Base-by-base conservation (phyloP, 1,284 basidiomycete species). In the Leccinum pachyderme region DNA sequence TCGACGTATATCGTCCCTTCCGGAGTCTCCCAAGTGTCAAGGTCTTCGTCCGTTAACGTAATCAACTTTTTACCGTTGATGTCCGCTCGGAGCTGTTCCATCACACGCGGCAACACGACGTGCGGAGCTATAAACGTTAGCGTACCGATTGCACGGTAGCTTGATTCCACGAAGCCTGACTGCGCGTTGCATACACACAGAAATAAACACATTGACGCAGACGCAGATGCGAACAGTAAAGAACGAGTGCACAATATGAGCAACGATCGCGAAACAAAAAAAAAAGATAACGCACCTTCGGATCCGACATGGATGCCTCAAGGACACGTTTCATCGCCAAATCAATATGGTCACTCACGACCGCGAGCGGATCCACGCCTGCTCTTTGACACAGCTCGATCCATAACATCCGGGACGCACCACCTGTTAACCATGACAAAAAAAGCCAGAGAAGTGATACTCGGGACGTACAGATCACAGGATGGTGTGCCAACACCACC, bases 11-110 rank as follows among this genome's bases (percentile, higher is more conserved):
- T 77, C 13, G 81, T 84, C 28, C 89, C 95, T 53, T 88, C 84
- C 0, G 91, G 89, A 0, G 92, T 94, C 3, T 77, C 75, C 92
- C 92, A 97, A 24, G 96, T 87, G 5, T 85, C 90, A 29, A 92
- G 71, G 54, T 96, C 93, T 12, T 81, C 77, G 8, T 87, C 78
- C 0, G 86, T 86, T 54, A 98, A 73, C 15, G 83, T 74, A 15
- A 83, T 79, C 49, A 95, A 73, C 7, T 74, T 69, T 1, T 70
- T 60, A 0, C 83, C 77, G 59, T 86, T 76, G 29, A 97, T 77
- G 64, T 93, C 89, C 0, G 69, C 64, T 15, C 76, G 73, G 4
- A 95, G 70, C 59, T 89, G 86, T 3, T 81, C 77, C 41, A 93
- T 72, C n/a, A 95, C 69, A 18, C 81, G 80, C 0, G 89, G 85